Percentiles rank a stretch among this genome's conserved stretches.
phyloP scores from a whole-genome alignment of 225 moss, liverwort and hornwort genomes.

The Physcomitrellopsis africana region DNA sequence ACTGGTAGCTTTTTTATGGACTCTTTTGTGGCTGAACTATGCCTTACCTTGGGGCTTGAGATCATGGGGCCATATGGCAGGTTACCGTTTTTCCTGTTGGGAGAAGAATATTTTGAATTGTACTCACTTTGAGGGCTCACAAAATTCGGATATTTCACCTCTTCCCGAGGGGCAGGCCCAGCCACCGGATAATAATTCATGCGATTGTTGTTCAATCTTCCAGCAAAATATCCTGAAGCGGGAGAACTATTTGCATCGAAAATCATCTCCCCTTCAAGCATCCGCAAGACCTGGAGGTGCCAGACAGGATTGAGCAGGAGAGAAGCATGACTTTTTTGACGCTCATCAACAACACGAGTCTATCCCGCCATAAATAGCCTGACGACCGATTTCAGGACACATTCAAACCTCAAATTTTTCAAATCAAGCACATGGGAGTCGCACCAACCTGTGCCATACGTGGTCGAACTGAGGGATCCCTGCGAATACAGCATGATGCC shows the following conservation, averaged over 20 bases:
- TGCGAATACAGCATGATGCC: slow-evolving; percentile 71
- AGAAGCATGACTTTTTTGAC: neutral
- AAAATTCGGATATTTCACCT: slow-evolving; percentile 52
- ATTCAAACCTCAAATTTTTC: neutral
- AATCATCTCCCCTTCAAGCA: slow-evolving; percentile 75
- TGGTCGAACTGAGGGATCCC: slow-evolving; percentile 68
- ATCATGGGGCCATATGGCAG: slow-evolving; percentile 37
- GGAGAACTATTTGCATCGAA: slow-evolving; percentile 58
- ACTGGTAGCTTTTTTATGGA: slow-evolving; percentile 29
- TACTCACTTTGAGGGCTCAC: slow-evolving; percentile 52
- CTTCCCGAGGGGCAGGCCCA: slow-evolving; percentile 37
- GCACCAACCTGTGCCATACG: slow-evolving; percentile 72
- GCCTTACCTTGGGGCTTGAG: slow-evolving; percentile 38
- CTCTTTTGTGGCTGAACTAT: slow-evolving; percentile 21
- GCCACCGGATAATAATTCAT: slow-evolving; percentile 31
- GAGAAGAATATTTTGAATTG: slow-evolving; percentile 45
- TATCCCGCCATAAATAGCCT: neutral
- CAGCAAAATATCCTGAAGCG: slow-evolving; percentile 42
- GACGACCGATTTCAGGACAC: neutral
- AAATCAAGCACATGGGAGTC: neutral
- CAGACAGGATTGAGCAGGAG: slow-evolving; percentile 7
- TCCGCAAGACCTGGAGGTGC: slow-evolving; percentile 49
- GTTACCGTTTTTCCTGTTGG: slow-evolving; percentile 38
- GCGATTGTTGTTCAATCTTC: slow-evolving; percentile 43
- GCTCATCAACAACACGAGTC: neutral